A percentile compares a stretch with the other conserved stretches of the same genome.
Conservation (phyloP, 2,329 filamentous ascomycete genomes). For the Septoria petroselini region DNA sequence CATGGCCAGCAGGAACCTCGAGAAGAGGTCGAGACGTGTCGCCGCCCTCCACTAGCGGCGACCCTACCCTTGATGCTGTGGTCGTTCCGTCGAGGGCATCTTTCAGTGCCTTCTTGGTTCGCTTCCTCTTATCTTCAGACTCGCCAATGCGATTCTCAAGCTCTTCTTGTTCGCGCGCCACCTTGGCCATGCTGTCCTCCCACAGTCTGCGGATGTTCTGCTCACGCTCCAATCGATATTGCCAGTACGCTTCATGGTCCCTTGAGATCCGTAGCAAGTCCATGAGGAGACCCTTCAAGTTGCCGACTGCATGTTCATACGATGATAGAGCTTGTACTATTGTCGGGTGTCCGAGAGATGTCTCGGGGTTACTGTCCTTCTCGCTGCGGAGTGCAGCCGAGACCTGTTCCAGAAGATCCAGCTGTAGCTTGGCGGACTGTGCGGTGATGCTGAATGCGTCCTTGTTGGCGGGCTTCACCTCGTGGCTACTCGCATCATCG, state of each 20-base stretch:
- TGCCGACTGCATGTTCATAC: slow-evolving; percentile 86
- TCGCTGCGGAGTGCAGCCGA: slow-evolving; percentile 76
- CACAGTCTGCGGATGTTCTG: slow-evolving; percentile 90
- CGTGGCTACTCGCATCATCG: slow-evolving; percentile 75
- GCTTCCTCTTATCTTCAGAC: slow-evolving; percentile 82
- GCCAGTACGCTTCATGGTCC: slow-evolving; percentile 95
- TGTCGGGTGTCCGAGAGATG: slow-evolving; percentile 71
- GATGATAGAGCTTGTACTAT: slow-evolving; percentile 75
- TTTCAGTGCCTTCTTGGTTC: slow-evolving; percentile 83
- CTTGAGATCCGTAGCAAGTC: slow-evolving; percentile 88
- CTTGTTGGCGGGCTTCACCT: slow-evolving; percentile 70
- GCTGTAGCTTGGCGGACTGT: slow-evolving; percentile 86
- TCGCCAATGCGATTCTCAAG: slow-evolving; percentile 84
- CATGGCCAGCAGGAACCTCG: slow-evolving; percentile 25
- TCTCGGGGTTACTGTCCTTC: slow-evolving; percentile 63
- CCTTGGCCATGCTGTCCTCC: slow-evolving; percentile 98
- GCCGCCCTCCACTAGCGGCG: slow-evolving; percentile 16
- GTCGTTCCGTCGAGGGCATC: slow-evolving; percentile 67
- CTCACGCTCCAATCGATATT: slow-evolving; percentile 88
- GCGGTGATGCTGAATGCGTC: slow-evolving; percentile 97
- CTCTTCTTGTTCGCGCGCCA: slow-evolving; percentile 91
- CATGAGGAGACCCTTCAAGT: slow-evolving; percentile 76
- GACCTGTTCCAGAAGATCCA: slow-evolving; percentile 84
- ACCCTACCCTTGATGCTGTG: slow-evolving; percentile 14
- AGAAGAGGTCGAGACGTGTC: slow-evolving; percentile 20